Base-by-base conservation (phyloP, 164 flowering plant genomes). In the Liquidambar formosana region DNA sequence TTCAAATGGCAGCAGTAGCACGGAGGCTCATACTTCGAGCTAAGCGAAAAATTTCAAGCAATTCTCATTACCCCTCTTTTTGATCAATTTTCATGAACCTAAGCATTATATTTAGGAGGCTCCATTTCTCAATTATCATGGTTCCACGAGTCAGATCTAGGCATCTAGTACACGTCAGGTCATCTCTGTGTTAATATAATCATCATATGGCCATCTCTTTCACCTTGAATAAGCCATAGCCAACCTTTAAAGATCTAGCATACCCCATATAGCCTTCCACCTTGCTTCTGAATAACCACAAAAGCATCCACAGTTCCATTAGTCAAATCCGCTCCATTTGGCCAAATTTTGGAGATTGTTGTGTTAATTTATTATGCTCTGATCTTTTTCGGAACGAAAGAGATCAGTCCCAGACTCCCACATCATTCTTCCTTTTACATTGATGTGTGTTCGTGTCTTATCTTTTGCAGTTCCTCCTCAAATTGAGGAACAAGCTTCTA, bases 201-300 rank as follows among this genome's bases (percentile, higher is more conserved):
- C 78, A 56, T 46, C 47, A 57, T 61, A 65, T 64, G 72, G 73
- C 74, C 67, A 14, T 67, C 56, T 52, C 61, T 68, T 61, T 75
- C 66, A 58, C 71, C 73, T 75, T 62, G 70, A 86, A 89, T 89
- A 89, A 89, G 80, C 72, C 73, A 78, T 77, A 73, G 51, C 81
- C 78, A 61, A 65, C 75, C 74, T 21, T 59, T 41, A 74, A 73
- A 73, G 72, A 48, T 47, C 72, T 57, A 76, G 69, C 76, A 77
- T 73, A 66, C 60, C 79, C 60, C 77, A 38, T 73, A 69, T 60
- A 73, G 71, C 74, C 75, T 59, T 57, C 72, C 71, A 54, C 71
- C 16, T 46, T 71, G 57, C 60, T 70, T 73, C 71, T 49, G 28
- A 85, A 82, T 82, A 82, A 84, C 77, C 65, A 47, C 27, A 57